phyloP scores from a whole-genome alignment of 164 flowering plant genomes.

The Vitis labrusca region DNA sequence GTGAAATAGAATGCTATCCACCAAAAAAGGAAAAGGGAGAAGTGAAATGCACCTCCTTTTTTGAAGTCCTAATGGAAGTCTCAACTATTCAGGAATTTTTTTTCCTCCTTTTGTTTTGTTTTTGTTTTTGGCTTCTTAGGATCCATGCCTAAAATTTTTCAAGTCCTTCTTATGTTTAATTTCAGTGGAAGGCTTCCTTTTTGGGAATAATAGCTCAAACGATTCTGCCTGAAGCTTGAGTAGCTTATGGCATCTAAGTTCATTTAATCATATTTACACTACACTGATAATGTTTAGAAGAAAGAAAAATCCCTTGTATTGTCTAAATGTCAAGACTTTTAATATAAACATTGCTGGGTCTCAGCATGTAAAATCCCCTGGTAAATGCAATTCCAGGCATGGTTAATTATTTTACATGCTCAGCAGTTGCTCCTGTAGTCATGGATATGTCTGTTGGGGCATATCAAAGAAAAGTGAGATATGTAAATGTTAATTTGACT shows the following conservation, averaged over 20 bases:
- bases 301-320: background rate
- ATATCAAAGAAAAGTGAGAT: background rate
- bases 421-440: background rate
- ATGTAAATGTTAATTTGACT: background rate
- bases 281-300: no score
- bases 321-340: background rate
- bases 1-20: no score
- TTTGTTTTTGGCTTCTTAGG: background rate
- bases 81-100: background rate
- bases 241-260: background rate
- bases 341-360: background rate
- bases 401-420: background rate
- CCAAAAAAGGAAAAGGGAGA: no score
- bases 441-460: background rate
- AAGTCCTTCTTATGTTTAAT: background rate
- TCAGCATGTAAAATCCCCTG: background rate
- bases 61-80: background rate
- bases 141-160: background rate
- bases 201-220: background rate
- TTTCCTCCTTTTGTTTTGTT: no score
- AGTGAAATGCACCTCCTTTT: no score
- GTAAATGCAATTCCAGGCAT: background rate
- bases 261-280: background rate
- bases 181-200: background rate
- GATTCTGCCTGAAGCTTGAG: background rate